Conservation (phyloP, 805 yeast species). For the Allodekkera sacchari region DNA sequence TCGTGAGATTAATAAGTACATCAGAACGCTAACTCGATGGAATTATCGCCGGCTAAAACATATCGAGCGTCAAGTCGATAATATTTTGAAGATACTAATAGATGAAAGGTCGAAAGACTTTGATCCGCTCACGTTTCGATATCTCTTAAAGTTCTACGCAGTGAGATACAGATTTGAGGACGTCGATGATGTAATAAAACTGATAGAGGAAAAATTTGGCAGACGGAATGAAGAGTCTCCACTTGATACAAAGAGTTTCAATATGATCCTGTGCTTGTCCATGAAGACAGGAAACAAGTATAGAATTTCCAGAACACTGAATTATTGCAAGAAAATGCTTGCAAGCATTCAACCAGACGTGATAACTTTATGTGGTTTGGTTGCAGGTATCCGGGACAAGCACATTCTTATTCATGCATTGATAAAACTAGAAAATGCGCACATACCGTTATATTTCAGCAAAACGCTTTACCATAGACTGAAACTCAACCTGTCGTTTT, state of each 20-base stretch:
- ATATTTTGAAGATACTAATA: conserved; percentile 3
- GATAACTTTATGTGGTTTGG: neutral
- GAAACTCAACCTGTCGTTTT: too few relatives aligned
- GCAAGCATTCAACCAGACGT: neutral
- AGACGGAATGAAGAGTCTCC: neutral
- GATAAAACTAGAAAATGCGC: too few relatives aligned
- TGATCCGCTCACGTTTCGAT: conserved; percentile 3
- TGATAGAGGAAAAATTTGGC: conserved; percentile 3
- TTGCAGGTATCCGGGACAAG: neutral
- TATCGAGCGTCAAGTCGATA: conserved; percentile 3
- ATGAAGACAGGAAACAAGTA: conserved; percentile 1
- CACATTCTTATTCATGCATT: neutral
- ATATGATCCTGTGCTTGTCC: neutral
- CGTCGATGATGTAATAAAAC: neutral
- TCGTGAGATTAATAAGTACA: conserved; percentile 3
- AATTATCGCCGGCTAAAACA: conserved; percentile 3
- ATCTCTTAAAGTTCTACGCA: conserved; percentile 5
- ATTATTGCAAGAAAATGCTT: neutral
- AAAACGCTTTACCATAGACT: too few relatives aligned
- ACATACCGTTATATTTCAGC: too few relatives aligned
- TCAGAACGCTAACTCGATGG: conserved; percentile 4
- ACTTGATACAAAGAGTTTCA: neutral
- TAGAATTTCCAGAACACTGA: neutral
- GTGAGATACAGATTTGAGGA: conserved; percentile 6
- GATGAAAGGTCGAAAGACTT: conserved; percentile 4